Evolutionary conservation across 2,329 filamentous ascomycete genomes (phyloP), one percentile per base, ranked within the genome.

Genomic region (Ceratocystis cacaofunesta): DNA sequence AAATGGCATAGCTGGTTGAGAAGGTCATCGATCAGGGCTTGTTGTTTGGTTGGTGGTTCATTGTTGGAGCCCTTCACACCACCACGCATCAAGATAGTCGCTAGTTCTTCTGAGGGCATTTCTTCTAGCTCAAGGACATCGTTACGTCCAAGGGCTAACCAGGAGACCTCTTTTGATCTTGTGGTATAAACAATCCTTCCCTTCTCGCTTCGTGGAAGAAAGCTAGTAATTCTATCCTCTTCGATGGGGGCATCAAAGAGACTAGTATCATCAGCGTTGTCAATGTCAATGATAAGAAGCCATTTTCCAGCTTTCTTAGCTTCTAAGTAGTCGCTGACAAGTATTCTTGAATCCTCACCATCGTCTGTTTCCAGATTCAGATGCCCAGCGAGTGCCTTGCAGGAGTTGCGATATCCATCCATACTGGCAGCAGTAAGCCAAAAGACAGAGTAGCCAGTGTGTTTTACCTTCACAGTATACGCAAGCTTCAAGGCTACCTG

Each of bases 241-340:
- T 32, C 8, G 32, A n/a, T 5, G 64, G 46, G 6, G 65, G 10
- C 4, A 8, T 22, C 7, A 1, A 22, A 19, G 5, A 22, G 7
- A 8, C n/a, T 28, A 12, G n/a, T 55, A 44, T 72, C 70, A 50
- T 72, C 70, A 5, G 68, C 69, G 17, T 70, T 71, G 36, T 72
- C 71, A 4, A 71, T 71, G 36, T 72, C 71, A 4, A 71, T 10
- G 7, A 72, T 52, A 0, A 72, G 66, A 30, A 72, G 64, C 71
- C 71, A 72, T 3, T 63, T 66, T 2, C 69, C 70, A 1, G 68
- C 66, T 0, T 50, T 36, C 19, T 68, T 58, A 1, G 65, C 69
- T 64, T 68, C 69, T 0, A 72, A 64, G 30, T 70, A 57, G 5
- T 48, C 22, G 25, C 57, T 65, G 2, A 71, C 52, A 0, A 61